Conservation (phyloP, 2,329 filamentous ascomycete species). For the Cadophora sp. region DNA sequence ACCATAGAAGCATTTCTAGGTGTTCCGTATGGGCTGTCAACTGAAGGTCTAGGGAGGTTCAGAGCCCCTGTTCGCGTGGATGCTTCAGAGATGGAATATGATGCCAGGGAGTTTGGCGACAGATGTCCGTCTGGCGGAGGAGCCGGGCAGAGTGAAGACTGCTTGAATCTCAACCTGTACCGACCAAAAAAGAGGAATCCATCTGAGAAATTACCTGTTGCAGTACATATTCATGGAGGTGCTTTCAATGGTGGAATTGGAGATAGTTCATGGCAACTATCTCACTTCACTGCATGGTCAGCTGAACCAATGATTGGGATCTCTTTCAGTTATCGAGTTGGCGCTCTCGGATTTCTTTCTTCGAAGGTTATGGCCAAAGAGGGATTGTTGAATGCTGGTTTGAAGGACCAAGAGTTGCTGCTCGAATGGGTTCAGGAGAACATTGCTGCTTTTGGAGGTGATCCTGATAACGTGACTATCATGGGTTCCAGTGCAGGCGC, state of each 20-base stretch:
- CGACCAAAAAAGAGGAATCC: conserved; percentile 40
- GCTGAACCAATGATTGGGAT: conserved; percentile 60
- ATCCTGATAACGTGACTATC: conserved; percentile 62
- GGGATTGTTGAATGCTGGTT: conserved; percentile 67
- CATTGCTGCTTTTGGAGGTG: conserved; percentile 65
- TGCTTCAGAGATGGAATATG: conserved; percentile 39
- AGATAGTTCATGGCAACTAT: conserved; percentile 47
- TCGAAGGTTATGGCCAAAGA: conserved; percentile 59
- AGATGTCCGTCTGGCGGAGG: conserved; percentile 37
- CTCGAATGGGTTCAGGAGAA: conserved; percentile 67
- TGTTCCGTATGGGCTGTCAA: conserved; percentile 56
- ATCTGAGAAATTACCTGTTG: conserved; percentile 51
- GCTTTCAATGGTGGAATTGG: conserved; percentile 63
- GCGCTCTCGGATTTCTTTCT: conserved; percentile 72
- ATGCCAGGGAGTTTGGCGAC: conserved; percentile 47
- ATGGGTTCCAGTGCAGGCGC: conserved; percentile 68
- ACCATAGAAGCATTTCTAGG: conserved; percentile 52
- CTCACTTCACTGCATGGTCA: conserved; percentile 64
- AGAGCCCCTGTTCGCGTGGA: conserved; percentile 41
- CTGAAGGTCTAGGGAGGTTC: conserved; percentile 55
- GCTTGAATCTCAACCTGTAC: conserved; percentile 60
- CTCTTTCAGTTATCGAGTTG: conserved; percentile 68
- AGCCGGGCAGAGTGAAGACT: conserved; percentile 52
- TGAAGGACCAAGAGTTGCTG: conserved; percentile 65
- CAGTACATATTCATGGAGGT: conserved; percentile 70